A percentile compares a stretch with the other conserved stretches of the same genome.
These are phyloP conservation scores for Postia placenta DNA, from an alignment of 768 basidiomycete genomes.

Conservation along the genomic window DNA sequence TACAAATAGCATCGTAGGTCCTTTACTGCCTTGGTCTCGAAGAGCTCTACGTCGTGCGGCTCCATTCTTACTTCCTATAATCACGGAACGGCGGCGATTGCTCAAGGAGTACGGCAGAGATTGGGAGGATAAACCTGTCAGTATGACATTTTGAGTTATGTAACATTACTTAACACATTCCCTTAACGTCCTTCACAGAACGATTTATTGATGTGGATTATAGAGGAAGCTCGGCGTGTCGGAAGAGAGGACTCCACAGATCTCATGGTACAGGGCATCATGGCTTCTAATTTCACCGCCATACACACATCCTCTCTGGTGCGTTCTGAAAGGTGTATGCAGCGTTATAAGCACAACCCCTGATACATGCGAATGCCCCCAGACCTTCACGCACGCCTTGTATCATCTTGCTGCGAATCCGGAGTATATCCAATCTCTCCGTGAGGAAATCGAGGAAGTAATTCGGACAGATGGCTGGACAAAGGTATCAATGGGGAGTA, in stretches of 20 bases:
- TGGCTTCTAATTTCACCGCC: constrained; percentile 27
- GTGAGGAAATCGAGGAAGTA: constrained; percentile 24
- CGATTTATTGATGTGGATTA: constrained; percentile 41
- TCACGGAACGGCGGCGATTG: constrained; percentile 10
- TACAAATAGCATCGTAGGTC: background rate
- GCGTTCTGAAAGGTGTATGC: too few relatives aligned
- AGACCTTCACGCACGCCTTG: constrained; percentile 21
- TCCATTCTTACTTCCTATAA: constrained; percentile 6
- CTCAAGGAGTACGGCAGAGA: constrained; percentile 8
- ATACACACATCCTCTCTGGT: constrained; percentile 28
- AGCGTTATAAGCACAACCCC: too few relatives aligned
- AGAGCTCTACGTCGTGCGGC: background rate
- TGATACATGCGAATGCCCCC: too few relatives aligned
- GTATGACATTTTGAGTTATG: background rate
- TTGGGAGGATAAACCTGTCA: constrained; percentile 12
- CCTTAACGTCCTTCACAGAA: constrained; percentile 23
- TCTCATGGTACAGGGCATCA: constrained; percentile 24
- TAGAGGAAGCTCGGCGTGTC: constrained; percentile 27
- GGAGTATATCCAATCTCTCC: constrained; percentile 21
- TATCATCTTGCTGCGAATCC: constrained; percentile 23
- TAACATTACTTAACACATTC: background rate
- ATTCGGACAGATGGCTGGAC: constrained; percentile 21
- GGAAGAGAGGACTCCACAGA: constrained; percentile 13
- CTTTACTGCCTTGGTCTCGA: background rate
- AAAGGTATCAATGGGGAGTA: constrained; percentile 23